phyloP scores from a whole-genome alignment of 2,329 filamentous ascomycete genomes.

The Nemania diffusa region DNA sequence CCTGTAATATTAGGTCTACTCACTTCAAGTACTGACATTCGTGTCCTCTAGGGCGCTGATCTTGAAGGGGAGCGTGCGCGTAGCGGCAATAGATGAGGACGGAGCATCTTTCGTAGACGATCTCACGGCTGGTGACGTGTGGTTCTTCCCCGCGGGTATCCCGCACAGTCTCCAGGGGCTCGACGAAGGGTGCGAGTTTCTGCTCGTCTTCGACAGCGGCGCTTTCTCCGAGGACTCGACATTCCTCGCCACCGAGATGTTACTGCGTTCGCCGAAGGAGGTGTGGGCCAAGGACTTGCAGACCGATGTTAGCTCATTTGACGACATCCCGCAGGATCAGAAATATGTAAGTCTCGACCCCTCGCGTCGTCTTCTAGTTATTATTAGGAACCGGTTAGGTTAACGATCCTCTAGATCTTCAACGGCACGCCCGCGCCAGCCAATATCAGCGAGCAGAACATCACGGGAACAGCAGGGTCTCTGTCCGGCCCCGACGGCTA shows the following conservation, averaged over 20 bases:
- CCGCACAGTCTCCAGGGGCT: conserved; percentile 62
- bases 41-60: conserved; percentile 54
- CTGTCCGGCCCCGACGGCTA: conserved; percentile 54
- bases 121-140: conserved; percentile 62
- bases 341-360: conserved; percentile 53
- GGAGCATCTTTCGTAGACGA: conserved; percentile 61
- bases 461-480: conserved; percentile 57
- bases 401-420: conserved; percentile 55
- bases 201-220: conserved; percentile 69
- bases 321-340: conserved; percentile 58
- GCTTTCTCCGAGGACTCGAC: conserved; percentile 68
- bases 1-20: neutral
- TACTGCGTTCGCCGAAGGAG: conserved; percentile 61
- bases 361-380: neutral
- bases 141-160: conserved; percentile 47
- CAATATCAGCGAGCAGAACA: conserved; percentile 59
- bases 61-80: conserved; percentile 62
- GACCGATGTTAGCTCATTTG: conserved; percentile 58
- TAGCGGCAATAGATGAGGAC: conserved; percentile 63
- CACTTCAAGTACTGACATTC: conserved; percentile 18
- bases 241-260: conserved; percentile 66
- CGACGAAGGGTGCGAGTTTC: conserved; percentile 65
- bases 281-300: conserved; percentile 67
- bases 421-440: conserved; percentile 60
- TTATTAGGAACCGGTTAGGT: neutral